A percentile compares a stretch with the other conserved stretches of the same genome.
Evolutionary conservation across 148 eudicot species (phyloP).

Genomic region (Pouteria glomerata): DNA sequence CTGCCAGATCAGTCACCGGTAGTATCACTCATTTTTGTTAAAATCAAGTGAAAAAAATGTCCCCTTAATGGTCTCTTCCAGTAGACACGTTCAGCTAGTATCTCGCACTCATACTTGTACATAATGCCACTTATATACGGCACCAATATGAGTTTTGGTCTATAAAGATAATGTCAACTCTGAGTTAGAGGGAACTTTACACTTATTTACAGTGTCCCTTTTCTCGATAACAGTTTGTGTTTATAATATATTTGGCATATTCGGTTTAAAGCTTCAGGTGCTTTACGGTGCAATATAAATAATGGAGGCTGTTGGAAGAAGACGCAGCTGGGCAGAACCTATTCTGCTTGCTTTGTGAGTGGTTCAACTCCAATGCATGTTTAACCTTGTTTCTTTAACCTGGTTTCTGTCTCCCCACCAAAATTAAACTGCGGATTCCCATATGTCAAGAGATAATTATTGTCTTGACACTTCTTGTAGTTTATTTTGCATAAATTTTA

Average conservation of each 20-base stretch:
- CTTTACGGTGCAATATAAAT: slow-evolving; percentile 66
- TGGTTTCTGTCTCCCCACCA: not conserved
- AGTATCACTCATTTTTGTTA: not conserved
- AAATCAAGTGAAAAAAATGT: not conserved
- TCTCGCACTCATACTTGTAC: not conserved
- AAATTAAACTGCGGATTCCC: no score
- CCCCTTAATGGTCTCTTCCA: not conserved
- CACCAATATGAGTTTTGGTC: no score
- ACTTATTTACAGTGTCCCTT: not conserved
- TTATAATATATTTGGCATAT: not conserved
- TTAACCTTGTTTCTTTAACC: not conserved
- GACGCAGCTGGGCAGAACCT: slow-evolving; percentile 67
- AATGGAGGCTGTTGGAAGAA: slow-evolving; percentile 96
- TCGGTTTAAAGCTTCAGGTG: slow-evolving; percentile 56
- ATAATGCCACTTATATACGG: no score
- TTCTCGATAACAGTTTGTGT: not conserved
- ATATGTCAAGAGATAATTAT: no score
- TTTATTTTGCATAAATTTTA: no score
- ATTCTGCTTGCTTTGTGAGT: slow-evolving; percentile 84
- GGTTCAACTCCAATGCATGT: not conserved
- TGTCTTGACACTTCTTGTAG: not conserved
- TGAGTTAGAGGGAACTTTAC: not conserved
- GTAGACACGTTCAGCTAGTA: not conserved
- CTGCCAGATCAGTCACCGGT: no score
- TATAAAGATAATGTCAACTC: not conserved